A percentile compares a stretch with the other conserved stretches of the same genome.
These are phyloP conservation scores for Trapa incisa DNA, from an alignment of 345 rosid species.

Conservation along the genomic window DNA sequence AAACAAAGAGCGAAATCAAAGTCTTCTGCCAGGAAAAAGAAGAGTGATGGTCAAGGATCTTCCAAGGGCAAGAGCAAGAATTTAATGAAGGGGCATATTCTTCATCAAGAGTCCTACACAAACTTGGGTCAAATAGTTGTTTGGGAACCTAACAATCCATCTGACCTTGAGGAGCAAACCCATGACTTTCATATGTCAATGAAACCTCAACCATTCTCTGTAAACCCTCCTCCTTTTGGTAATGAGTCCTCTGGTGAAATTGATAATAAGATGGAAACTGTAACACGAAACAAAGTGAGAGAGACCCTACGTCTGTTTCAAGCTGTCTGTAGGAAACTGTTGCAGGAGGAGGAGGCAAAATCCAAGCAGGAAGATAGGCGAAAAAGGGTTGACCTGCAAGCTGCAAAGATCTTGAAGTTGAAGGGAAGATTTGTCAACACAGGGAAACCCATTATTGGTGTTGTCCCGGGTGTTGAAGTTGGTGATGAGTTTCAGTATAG, in stretches of 20 bases:
- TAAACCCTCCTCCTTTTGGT: conserved; percentile 42
- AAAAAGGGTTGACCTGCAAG: conserved; percentile 51
- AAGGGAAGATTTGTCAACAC: conserved; percentile 31
- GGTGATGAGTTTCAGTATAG: conserved; percentile 82
- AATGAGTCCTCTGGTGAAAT: conserved; percentile 15
- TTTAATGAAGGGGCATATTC: background rate
- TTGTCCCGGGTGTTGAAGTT: conserved; percentile 65
- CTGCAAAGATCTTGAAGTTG: conserved; percentile 46
- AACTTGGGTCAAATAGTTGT: conserved; percentile 8
- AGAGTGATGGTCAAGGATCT: conserved; percentile 10
- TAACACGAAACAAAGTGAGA: conserved; percentile 54
- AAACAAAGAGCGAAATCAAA: conserved; percentile 11
- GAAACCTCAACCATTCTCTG: conserved; percentile 13
- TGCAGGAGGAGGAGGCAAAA: conserved; percentile 69
- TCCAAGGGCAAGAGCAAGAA: background rate
- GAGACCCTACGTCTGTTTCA: conserved; percentile 69
- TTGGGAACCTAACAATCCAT: conserved; percentile 9
- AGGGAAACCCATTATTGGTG: conserved; percentile 42
- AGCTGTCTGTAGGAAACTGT: conserved; percentile 45
- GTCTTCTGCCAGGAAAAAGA: conserved; percentile 12
- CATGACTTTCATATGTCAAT: conserved; percentile 10
- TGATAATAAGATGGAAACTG: conserved; percentile 15
- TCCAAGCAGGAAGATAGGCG: conserved; percentile 9
- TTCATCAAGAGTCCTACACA: conserved; percentile 5
- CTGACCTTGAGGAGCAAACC: conserved; percentile 9